These are phyloP conservation scores for Tulasnella sp. DNA, from an alignment of 768 basidiomycete species.

Conservation along the genomic window DNA sequence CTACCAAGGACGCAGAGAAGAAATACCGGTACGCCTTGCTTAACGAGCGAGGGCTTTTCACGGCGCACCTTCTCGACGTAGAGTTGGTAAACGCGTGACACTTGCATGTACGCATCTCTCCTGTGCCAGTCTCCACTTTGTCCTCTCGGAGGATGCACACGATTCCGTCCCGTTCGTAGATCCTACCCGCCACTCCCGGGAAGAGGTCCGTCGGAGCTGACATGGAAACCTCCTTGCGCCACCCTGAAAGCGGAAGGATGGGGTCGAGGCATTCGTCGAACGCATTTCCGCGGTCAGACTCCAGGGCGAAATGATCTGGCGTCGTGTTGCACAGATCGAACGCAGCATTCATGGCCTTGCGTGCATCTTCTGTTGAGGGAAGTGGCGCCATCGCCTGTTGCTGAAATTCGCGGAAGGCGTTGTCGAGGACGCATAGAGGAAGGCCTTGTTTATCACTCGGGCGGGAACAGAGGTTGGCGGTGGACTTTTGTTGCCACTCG, in stretches of 20 bases:
- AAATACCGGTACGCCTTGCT: conserved; percentile 12
- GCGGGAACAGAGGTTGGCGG: conserved; percentile 14
- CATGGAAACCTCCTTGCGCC: not conserved
- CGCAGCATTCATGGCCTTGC: not conserved
- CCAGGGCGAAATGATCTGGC: not conserved
- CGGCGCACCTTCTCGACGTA: not conserved
- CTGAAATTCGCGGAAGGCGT: conserved; percentile 17
- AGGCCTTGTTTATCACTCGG: conserved; percentile 8
- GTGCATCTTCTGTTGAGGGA: not conserved
- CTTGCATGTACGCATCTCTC: conserved; percentile 22
- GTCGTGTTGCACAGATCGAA: not conserved
- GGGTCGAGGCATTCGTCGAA: not conserved
- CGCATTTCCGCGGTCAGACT: not conserved
- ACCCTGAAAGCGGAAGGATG: not conserved
- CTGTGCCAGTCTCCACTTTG: conserved; percentile 15
- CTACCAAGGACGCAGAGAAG: conserved; percentile 11
- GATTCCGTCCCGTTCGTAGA: not conserved
- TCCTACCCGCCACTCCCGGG: not conserved
- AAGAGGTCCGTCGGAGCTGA: not conserved
- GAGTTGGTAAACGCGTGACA: conserved; percentile 9
- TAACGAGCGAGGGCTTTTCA: not conserved
- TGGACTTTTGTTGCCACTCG: not conserved
- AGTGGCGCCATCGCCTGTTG: not conserved
- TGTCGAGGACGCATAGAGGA: conserved; percentile 8
- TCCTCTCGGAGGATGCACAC: conserved; percentile 2